These are phyloP conservation scores for Claviceps cyperi DNA, from an alignment of 2,329 filamentous ascomycete genomes.

Conservation along the genomic window DNA sequence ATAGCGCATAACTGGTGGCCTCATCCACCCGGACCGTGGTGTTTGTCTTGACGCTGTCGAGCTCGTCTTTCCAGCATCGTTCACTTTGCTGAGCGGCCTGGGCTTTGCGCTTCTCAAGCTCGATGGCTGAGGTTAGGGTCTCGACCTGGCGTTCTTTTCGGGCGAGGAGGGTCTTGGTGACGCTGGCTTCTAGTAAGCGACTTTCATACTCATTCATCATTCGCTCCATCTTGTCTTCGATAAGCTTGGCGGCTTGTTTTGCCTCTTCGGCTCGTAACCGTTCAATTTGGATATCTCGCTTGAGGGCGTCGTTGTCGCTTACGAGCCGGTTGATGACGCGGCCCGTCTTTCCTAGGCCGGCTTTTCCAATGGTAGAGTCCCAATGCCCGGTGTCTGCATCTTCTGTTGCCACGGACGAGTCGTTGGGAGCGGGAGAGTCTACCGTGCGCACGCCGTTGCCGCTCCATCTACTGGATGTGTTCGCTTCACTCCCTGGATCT, in stretches of 20 bases:
- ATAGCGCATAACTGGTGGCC: constrained; percentile 47
- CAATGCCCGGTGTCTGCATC: constrained; percentile 29
- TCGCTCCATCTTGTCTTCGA: constrained; percentile 59
- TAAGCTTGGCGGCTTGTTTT: constrained; percentile 50
- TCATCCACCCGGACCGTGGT: constrained; percentile 50
- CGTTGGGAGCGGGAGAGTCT: constrained; percentile 15
- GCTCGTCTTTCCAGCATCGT: constrained; percentile 44
- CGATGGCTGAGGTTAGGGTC: constrained; percentile 48
- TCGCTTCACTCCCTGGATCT: constrained; percentile 12
- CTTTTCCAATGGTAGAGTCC: constrained; percentile 56
- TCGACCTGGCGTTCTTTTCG: constrained; percentile 64
- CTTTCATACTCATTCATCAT: constrained; percentile 55
- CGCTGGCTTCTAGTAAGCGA: constrained; percentile 52
- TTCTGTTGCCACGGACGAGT: constrained; percentile 16
- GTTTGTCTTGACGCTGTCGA: constrained; percentile 46
- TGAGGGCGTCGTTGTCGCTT: constrained; percentile 64
- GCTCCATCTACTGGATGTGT: constrained; percentile 18
- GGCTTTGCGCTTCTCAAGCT: constrained; percentile 48
- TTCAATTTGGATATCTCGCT: constrained; percentile 57
- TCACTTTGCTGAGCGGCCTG: constrained; percentile 45
- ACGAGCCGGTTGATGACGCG: constrained; percentile 70
- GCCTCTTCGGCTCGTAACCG: constrained; percentile 52
- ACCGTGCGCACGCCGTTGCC: constrained; percentile 17
- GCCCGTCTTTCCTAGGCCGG: constrained; percentile 58
- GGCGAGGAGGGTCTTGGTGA: constrained; percentile 56